These are phyloP conservation scores for Mortierella polycephala DNA, from an alignment of 371 early-diverging fungal genomes.

Conservation along the genomic window DNA sequence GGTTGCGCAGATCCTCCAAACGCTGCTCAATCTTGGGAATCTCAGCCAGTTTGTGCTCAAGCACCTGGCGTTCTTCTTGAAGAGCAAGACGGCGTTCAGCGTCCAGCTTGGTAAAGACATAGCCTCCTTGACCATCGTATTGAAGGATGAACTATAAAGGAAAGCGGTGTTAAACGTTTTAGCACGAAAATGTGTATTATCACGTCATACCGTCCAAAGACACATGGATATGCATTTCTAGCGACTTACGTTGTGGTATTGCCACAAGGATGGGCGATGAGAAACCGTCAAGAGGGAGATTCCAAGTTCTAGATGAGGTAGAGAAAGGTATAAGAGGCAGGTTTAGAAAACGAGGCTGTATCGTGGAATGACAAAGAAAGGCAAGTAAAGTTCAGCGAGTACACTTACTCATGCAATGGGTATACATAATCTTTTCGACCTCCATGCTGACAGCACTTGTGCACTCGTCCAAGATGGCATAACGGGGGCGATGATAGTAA, in stretches of 20 bases:
- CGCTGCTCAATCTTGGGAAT: conserved; percentile 77
- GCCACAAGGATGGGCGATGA: conserved; percentile 88
- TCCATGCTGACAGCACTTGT: conserved; percentile 93
- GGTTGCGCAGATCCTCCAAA: conserved; percentile 66
- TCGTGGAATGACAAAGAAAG: neutral
- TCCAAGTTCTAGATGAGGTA: conserved; percentile 65
- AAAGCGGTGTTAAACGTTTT: neutral
- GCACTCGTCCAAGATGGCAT: conserved; percentile 92
- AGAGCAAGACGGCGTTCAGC: conserved; percentile 87
- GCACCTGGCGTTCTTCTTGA: conserved; percentile 74
- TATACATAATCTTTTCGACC: conserved; percentile 91
- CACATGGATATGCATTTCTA: neutral
- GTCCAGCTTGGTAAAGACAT: conserved; percentile 87
- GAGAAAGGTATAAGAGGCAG: conserved; percentile 25
- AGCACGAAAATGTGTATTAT: neutral
- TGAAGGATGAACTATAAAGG: conserved; percentile 68
- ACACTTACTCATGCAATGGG: conserved; percentile 76
- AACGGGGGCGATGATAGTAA: conserved; percentile 91
- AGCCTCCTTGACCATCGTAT: conserved; percentile 92
- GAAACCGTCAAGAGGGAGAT: conserved; percentile 91
- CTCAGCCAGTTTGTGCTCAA: conserved; percentile 79
- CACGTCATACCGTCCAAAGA: too few relatives aligned
- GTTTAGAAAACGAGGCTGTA: conserved; percentile 46
- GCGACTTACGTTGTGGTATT: conserved; percentile 78
- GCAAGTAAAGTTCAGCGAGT: neutral